Base-by-base conservation (phyloP, 1,139 yeast genomes). In the Debaryomyces subglobosus region DNA sequence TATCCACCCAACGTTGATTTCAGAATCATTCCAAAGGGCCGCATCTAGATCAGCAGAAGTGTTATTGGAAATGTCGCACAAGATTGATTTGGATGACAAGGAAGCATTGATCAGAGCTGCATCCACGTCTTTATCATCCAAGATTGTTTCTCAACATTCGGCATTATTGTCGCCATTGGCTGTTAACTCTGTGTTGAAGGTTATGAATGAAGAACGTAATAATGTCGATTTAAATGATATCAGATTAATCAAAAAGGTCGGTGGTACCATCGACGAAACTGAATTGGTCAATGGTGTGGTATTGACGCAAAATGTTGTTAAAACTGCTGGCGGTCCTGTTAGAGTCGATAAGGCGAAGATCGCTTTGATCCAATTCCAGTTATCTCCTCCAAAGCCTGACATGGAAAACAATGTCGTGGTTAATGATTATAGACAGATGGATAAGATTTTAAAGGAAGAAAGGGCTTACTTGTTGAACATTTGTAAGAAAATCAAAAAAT, bases 311-410 rank as follows among this genome's bases (percentile, higher is more conserved):
- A 87, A 81, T 55, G 97, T 87, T 20, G 81, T 91, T 52, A 94
- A 91, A 67, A 76, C 80, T 53, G 97, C 97, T 2, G 97, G 97
- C 43, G 99, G 98, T n/a, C 99, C 99, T 50, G 79, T 89, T 8
- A 82, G 97, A 66, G 81, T 90, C 68, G 99, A 94, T 67, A 94
- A 92, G 77, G 99, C 99, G 23, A 80, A 77, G 56, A 90, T 94
- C 58, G 99, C 95, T 10, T 79, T 94, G 60, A 81, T 94, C 55
- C 99, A 95, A 71, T 94, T 94, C 74, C 99, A 94, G 71, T 78
- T 94, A 53, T 91, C 98, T 29, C 99, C 99, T 39, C 99, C 99
- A 59, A 94, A 94, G 67, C 99, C 99, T 36, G 99, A 94, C 65
- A 89, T 95, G 87, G 99, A 94, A 71, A 94, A 94, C 67, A 94